Percentiles rank a stretch among this genome's conserved stretches.
Conservation (phyloP, 768 basidiomycete species). For the Phlegmacium glaucopus region DNA sequence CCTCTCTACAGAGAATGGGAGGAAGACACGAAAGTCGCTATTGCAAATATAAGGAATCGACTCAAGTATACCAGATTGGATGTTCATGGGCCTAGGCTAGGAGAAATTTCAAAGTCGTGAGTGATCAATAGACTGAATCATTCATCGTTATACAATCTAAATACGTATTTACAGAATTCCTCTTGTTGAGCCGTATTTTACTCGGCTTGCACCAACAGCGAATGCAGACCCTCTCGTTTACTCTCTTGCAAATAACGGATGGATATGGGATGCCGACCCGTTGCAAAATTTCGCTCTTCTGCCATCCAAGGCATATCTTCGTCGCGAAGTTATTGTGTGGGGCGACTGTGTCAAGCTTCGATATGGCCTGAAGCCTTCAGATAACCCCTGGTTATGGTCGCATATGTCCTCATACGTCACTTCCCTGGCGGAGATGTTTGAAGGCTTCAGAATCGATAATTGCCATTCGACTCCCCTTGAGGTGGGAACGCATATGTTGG, state of each 20-base stretch:
- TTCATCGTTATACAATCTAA: conserved; percentile 3
- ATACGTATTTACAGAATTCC: conserved; percentile 52
- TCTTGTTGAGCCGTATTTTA: conserved; percentile 91
- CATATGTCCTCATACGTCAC: conserved; percentile 86
- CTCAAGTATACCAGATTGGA: conserved; percentile 82
- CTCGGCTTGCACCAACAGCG: conserved; percentile 54
- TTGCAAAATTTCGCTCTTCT: conserved; percentile 90
- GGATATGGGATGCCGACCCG: conserved; percentile 98
- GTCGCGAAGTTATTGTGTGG: conserved; percentile 97
- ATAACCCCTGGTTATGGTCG: conserved; percentile 93
- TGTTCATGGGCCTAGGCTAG: conserved; percentile 76
- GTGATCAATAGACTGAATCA: conserved; percentile 25
- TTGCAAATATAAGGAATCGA: conserved; percentile 73
- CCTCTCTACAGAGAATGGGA: conserved; percentile 86
- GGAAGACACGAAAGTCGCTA: conserved; percentile 70
- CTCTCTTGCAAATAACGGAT: conserved; percentile 95
- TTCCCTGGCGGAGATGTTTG: conserved; percentile 77
- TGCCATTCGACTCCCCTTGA: conserved; percentile 96
- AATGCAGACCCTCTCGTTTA: conserved; percentile 53
- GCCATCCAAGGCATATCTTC: conserved; percentile 91
- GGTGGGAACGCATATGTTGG: conserved; percentile 94
- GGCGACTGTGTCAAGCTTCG: conserved; percentile 97
- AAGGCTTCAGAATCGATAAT: conserved; percentile 98
- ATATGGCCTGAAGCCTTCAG: conserved; percentile 74
- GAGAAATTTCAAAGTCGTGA: conserved; percentile 72